These are phyloP conservation scores for Colletotrichum spinosum DNA, from an alignment of 2,329 filamentous ascomycete species.

Conservation along the genomic window DNA sequence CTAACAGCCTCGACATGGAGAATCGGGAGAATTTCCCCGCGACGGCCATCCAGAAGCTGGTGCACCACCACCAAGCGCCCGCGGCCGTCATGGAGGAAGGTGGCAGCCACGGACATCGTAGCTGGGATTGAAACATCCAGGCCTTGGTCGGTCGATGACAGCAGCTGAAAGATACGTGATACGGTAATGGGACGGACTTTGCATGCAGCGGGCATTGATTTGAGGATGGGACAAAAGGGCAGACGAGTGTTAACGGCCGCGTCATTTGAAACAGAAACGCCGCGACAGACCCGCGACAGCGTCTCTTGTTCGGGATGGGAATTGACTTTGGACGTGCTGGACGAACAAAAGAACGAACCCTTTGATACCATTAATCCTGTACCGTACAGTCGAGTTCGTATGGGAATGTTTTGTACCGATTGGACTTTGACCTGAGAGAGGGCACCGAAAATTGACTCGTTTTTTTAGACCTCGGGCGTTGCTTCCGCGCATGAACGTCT, in stretches of 20 bases:
- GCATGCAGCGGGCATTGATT: not conserved
- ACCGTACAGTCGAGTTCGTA: constrained; percentile 10
- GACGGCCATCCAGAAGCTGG: constrained; percentile 37
- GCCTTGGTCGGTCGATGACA: constrained; percentile 3
- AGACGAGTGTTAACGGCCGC: not conserved
- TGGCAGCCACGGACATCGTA: constrained; percentile 32
- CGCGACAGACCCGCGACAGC: no score
- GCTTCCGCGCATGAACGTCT: constrained; percentile 17
- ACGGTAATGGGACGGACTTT: not conserved
- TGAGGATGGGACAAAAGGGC: not conserved
- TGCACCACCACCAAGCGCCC: constrained; percentile 36
- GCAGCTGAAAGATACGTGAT: not conserved
- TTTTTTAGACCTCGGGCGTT: constrained; percentile 25
- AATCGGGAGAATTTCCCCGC: constrained; percentile 39
- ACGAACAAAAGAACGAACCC: constrained; percentile 14
- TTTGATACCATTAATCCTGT: constrained; percentile 32
- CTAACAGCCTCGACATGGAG: constrained; percentile 39
- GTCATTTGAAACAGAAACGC: not conserved
- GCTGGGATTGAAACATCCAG: constrained; percentile 35
- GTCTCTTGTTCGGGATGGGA: constrained; percentile 1
- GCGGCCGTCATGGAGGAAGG: constrained; percentile 35
- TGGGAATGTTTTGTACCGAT: not conserved
- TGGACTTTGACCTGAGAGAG: not conserved
- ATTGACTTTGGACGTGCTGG: constrained; percentile 3
- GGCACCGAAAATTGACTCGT: constrained; percentile 17